Evolutionary conservation across 352 stramenopile genomes (phyloP).

Genomic region (Pythium myriotylum): DNA sequence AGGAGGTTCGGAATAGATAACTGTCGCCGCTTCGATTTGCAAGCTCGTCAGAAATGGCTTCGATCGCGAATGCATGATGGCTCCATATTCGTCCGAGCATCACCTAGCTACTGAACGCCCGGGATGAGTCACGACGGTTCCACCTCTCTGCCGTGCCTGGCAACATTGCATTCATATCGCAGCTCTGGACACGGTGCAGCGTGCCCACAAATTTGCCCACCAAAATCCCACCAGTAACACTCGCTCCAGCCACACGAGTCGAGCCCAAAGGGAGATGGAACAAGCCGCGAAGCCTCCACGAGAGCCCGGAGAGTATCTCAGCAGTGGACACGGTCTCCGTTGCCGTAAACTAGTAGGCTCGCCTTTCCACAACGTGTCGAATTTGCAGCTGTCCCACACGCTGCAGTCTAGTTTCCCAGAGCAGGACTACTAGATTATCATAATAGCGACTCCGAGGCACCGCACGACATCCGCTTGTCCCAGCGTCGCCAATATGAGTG

Average conservation of each 20-base stretch:
- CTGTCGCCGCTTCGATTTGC: too few relatives aligned
- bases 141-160: too few relatives aligned
- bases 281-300: background rate
- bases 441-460: too few relatives aligned
- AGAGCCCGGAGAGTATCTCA: slow-evolving; percentile 8
- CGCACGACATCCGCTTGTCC: too few relatives aligned
- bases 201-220: background rate
- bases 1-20: too few relatives aligned
- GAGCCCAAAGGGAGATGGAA: background rate
- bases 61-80: too few relatives aligned
- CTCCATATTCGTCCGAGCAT: too few relatives aligned
- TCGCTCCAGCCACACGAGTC: slow-evolving; percentile 1
- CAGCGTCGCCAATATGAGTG: too few relatives aligned
- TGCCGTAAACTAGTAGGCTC: background rate
- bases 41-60: too few relatives aligned
- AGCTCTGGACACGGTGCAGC: slow-evolving; percentile 15
- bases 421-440: too few relatives aligned
- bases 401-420: background rate
- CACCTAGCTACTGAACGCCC: too few relatives aligned
- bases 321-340: slow-evolving; percentile 9
- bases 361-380: background rate
- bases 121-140: too few relatives aligned
- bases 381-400: background rate
- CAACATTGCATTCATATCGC: slow-evolving; percentile 14
- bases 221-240: background rate